Conservation (phyloP, 768 basidiomycete species). For the Suillus discolor region DNA sequence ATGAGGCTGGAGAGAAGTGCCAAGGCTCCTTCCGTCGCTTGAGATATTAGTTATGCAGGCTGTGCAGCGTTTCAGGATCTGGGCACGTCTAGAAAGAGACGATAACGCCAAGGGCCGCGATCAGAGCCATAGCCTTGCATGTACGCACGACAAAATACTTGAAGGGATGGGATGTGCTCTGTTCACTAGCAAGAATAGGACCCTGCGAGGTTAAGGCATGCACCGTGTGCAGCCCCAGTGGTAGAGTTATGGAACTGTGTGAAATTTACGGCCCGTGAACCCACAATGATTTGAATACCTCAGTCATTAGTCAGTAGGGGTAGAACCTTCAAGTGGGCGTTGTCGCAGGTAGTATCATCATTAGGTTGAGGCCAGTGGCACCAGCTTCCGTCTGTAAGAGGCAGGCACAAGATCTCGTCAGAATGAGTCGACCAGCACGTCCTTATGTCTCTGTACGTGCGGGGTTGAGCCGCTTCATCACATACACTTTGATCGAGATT, state of each 20-base stretch:
- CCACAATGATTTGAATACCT: not conserved
- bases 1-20: slow-evolving; percentile 51
- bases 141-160: not conserved
- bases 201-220: not conserved
- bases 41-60: not conserved
- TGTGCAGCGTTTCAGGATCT: slow-evolving; percentile 32
- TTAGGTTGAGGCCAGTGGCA: no score
- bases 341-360: no score
- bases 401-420: no score
- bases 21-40: slow-evolving; percentile 28
- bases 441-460: no score
- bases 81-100: slow-evolving; percentile 39
- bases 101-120: slow-evolving; percentile 23
- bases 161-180: not conserved
- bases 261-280: not conserved
- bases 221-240: not conserved
- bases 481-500: no score
- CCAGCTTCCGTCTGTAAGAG: no score
- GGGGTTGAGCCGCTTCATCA: no score
- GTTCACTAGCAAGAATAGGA: not conserved
- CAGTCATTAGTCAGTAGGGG: no score
- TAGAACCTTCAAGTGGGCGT: no score
- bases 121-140: slow-evolving; percentile 1
- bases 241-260: not conserved
- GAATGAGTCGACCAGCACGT: no score